Evolutionary conservation across 805 yeast species (phyloP).

Genomic region (Monosporozyma aquatica): DNA sequence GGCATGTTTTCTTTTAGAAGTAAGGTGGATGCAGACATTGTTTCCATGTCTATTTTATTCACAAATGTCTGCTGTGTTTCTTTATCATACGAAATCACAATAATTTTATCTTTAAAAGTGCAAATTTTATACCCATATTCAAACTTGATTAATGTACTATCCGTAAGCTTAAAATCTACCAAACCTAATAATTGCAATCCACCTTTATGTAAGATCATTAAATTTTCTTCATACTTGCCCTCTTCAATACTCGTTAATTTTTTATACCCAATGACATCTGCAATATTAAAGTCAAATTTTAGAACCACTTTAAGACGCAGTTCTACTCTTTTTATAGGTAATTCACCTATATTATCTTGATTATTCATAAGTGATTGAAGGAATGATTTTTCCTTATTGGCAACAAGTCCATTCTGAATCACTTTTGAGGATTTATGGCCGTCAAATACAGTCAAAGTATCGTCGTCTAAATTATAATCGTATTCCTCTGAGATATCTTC

Average conservation of each 20-base stretch:
- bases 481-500: constrained; percentile 13
- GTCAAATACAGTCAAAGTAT: constrained; percentile 27
- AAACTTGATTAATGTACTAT: constrained; percentile 19
- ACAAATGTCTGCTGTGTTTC: constrained; percentile 3
- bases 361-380: constrained; percentile 19
- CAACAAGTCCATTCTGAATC: constrained; percentile 29
- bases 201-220: constrained; percentile 23
- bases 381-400: constrained; percentile 25
- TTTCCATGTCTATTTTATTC: constrained; percentile 13
- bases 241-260: constrained; percentile 12
- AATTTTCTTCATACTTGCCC: constrained; percentile 16
- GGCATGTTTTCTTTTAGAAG: constrained; percentile 6
- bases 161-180: constrained; percentile 20
- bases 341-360: constrained; percentile 20
- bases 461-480: constrained; percentile 20
- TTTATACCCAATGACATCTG: constrained; percentile 24
- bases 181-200: constrained; percentile 26
- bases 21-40: constrained; percentile 8
- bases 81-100: constrained; percentile 15
- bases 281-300: constrained; percentile 26
- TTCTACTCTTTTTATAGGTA: constrained; percentile 27
- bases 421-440: constrained; percentile 22
- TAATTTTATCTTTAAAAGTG: constrained; percentile 12
- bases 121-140: constrained; percentile 15
- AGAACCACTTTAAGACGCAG: constrained; percentile 25